Evolutionary conservation across 2,329 filamentous ascomycete genomes (phyloP), one percentile per base, ranked within the genome.

Genomic region (Penicillium aurantiogriseum): DNA sequence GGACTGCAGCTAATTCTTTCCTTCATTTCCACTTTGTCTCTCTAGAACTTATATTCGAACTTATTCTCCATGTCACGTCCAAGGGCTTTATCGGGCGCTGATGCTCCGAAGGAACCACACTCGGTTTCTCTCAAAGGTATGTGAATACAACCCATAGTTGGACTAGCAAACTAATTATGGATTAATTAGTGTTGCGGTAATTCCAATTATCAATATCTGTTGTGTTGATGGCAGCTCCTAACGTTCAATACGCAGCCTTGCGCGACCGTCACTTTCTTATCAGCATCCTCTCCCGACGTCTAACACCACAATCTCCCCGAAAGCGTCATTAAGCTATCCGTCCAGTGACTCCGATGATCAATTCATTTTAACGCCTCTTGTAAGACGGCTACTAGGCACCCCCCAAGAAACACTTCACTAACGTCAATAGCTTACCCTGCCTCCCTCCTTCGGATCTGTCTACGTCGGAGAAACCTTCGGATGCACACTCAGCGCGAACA

Each of bases 391-490:
- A 49, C 8, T 13, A 5, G 15, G 4, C 17, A 15, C 40, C 11
- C 11, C 52, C 5, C 13, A 39, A 13, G 19, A 29, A 35, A 29
- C 33, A 7, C 4, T 53, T 58, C 66, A 48, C 70, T 61, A 31
- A 35, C 40, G 29, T 9, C 44, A 54, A 42, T 48, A 80, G 65
- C 83, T 97, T 67, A 94, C 91, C 46, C 86, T 97, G 1, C 93
- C 94, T 10, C 88, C 92, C 17, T 89, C 91, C 0, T 97, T 99
- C 73, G 93, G 92, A 44, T 93, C 91, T 13, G 92, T 93, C 9
- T 97, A 97, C 73, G 93, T 97, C 21, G 94, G 94, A 67, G 92
- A 97, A 78, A 91, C 88, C 0, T 97, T 99, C 76, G 88, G 88
- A 63, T 99, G 94, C 76, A 96, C 93, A 1, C 82, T 97, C 23